phyloP scores from a whole-genome alignment of 2,329 filamentous ascomycete species.

The Alternaria novae-zelandiae region DNA sequence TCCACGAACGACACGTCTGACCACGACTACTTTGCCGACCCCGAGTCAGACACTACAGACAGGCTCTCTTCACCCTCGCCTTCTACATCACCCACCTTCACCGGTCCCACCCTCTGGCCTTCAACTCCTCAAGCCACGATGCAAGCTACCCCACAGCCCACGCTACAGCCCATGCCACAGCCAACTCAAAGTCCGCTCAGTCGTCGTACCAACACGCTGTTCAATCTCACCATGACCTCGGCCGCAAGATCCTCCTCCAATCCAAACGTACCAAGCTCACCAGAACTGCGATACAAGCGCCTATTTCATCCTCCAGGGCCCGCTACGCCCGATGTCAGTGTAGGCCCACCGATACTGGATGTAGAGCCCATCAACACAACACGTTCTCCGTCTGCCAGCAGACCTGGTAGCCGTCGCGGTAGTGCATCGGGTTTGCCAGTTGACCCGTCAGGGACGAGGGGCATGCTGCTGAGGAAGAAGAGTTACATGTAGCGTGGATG shows the following conservation, averaged over 20 bases:
- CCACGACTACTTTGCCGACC: slow-evolving; percentile 39
- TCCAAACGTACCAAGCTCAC: slow-evolving; percentile 39
- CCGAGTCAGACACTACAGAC: slow-evolving; percentile 42
- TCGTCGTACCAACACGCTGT: slow-evolving; percentile 25
- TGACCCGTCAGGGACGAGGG: slow-evolving; percentile 41
- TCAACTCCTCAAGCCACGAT: slow-evolving; percentile 24
- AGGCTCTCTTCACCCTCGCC: slow-evolving; percentile 42
- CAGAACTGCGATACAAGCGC: slow-evolving; percentile 51
- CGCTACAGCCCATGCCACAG: slow-evolving; percentile 15
- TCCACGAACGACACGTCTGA: slow-evolving; percentile 42
- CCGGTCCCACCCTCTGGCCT: slow-evolving; percentile 33
- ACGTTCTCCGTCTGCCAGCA: slow-evolving; percentile 10
- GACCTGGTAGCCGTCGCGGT: slow-evolving; percentile 22
- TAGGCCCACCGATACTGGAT: slow-evolving; percentile 7
- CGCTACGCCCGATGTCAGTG: slow-evolving; percentile 21
- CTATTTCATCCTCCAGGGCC: slow-evolving; percentile 47
- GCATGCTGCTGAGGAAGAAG: slow-evolving; percentile 39
- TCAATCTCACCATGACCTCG: slow-evolving; percentile 37
- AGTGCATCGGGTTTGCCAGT: slow-evolving; percentile 25
- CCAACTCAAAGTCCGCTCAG: slow-evolving; percentile 1
- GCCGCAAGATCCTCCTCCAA: slow-evolving; percentile 3
- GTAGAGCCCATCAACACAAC: neutral
- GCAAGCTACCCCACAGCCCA: slow-evolving; percentile 35
- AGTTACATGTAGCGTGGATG: slow-evolving; percentile 1
- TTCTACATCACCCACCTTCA: slow-evolving; percentile 30